Conservation (phyloP, 2,329 filamentous ascomycete species). For the Purpureocillium takamizusanense region DNA sequence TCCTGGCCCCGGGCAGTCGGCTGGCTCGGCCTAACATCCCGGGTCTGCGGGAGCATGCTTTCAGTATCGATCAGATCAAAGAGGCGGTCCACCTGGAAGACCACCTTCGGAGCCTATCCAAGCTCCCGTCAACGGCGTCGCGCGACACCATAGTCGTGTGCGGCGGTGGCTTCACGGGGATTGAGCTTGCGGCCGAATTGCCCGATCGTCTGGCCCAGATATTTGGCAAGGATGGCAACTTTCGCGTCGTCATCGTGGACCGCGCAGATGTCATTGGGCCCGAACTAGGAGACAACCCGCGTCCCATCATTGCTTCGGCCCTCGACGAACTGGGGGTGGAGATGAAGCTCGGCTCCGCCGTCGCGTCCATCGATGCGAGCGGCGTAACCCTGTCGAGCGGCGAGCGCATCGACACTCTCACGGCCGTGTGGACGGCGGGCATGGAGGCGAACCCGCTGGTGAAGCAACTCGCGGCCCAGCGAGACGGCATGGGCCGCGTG, state of each 20-base stretch:
- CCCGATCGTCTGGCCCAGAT: conserved; percentile 17
- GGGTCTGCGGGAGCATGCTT: conserved; percentile 21
- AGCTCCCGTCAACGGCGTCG: conserved; percentile 11
- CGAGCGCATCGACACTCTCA: conserved; percentile 20
- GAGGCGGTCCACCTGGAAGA: conserved; percentile 15
- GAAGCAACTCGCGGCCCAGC: conserved; percentile 17
- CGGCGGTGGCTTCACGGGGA: conserved; percentile 24
- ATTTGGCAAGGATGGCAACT: conserved; percentile 2
- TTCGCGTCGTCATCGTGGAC: conserved; percentile 18
- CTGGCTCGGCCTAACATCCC: conserved; percentile 18
- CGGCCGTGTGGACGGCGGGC: conserved; percentile 26
- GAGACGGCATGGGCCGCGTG: conserved; percentile 18
- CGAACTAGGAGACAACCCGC: conserved; percentile 20
- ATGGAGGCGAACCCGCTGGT: conserved; percentile 20
- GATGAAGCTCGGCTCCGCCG: conserved; percentile 16
- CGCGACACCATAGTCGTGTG: conserved; percentile 24
- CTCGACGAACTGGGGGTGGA: conserved; percentile 18
- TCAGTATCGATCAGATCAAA: conserved; percentile 20
- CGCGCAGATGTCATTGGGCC: conserved; percentile 16
- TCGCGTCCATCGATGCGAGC: conserved; percentile 8
- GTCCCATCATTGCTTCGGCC: conserved; percentile 19
- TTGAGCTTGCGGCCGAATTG: conserved; percentile 20
- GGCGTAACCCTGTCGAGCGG: conserved; percentile 16
- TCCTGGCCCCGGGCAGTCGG: conserved; percentile 24
- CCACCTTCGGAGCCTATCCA: conserved; percentile 17